phyloP scores from a whole-genome alignment of 345 rosid species.

The Citrus australasica region DNA sequence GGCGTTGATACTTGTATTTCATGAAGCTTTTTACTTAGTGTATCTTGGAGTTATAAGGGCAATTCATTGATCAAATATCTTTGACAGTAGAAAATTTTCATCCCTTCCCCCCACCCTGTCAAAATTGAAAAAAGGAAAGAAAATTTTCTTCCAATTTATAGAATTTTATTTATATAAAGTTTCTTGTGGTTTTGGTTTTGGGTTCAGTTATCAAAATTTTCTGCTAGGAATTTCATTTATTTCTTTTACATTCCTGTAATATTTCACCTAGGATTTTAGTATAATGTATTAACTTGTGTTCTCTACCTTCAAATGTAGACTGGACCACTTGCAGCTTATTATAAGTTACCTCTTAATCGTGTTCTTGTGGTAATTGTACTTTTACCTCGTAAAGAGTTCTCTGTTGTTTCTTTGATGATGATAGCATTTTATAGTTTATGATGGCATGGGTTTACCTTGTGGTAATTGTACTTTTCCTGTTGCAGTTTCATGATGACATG shows the following conservation, averaged over 20 bases:
- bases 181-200: background rate
- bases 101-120: background rate
- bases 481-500: conserved; percentile 83
- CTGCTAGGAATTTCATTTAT: background rate
- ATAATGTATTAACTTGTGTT: conserved; percentile 3
- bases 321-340: conserved; percentile 94
- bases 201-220: background rate
- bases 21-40: background rate
- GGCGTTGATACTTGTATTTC: background rate
- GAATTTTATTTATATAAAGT: background rate
- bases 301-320: conserved; percentile 32
- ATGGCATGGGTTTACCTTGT: background rate
- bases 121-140: background rate
- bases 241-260: background rate
- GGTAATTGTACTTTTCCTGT: background rate
- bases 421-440: background rate
- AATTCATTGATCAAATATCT: background rate
- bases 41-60: background rate
- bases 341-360: conserved; percentile 79
- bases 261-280: conserved; percentile 5
- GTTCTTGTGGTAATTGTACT: conserved; percentile 72
- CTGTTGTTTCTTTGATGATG: background rate
- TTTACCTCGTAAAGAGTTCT: background rate
- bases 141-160: background rate
- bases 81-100: background rate